Conservation (phyloP, 441 rosid genomes). For the Corymbia calophylla region DNA sequence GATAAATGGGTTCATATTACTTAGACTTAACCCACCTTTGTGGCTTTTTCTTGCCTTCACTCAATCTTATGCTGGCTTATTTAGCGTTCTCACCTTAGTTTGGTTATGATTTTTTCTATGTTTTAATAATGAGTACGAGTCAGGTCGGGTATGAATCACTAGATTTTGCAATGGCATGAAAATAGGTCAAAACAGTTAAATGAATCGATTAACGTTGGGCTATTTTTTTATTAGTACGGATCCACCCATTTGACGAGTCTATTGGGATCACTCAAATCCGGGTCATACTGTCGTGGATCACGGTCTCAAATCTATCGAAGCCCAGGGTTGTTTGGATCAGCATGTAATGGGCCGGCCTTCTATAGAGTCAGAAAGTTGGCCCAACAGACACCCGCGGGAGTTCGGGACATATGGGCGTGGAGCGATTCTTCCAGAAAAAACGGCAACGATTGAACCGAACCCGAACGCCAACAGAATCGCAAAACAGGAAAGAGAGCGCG, state of each 20-base stretch:
- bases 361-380: background rate
- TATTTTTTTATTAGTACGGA: too few species aligned
- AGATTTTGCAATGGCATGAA: too few species aligned
- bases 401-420: background rate
- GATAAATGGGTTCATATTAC: fast-evolving
- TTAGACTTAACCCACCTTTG: fast-evolving
- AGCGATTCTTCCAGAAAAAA: background rate
- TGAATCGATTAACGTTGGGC: too few species aligned
- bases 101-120: background rate
- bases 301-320: background rate
- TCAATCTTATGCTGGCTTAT: fast-evolving
- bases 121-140: too few species aligned
- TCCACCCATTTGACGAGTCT: too few species aligned
- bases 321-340: background rate
- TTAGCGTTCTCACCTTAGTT: fast-evolving
- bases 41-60: fast-evolving
- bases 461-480: background rate
- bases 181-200: too few species aligned
- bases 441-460: background rate
- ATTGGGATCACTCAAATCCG: background rate
- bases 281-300: background rate
- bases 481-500: background rate
- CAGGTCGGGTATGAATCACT: fast-evolving
- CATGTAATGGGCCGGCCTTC: background rate
- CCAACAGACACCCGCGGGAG: fast-evolving